Percentiles rank a stretch among this genome's conserved stretches.
Evolutionary conservation across 179 eudicot genomes (phyloP).

Genomic region (Vitellaria paradoxa): DNA sequence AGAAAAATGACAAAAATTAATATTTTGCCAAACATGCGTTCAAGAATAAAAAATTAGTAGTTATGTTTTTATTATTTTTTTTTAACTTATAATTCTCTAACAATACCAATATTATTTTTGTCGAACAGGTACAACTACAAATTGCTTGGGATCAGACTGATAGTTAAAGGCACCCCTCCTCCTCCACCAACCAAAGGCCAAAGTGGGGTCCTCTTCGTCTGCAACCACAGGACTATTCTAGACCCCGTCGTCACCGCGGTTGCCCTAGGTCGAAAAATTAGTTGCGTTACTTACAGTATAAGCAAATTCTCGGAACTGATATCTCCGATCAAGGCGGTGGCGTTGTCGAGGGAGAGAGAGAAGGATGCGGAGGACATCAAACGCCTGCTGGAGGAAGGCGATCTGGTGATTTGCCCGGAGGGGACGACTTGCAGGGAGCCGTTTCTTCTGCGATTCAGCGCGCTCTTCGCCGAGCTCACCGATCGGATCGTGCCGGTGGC

Average conservation of each 20-base stretch:
- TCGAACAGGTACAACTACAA: constrained; percentile 36
- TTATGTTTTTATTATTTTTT: too few species aligned
- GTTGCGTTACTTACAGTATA: constrained; percentile 36
- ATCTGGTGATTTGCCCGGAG: constrained; percentile 77
- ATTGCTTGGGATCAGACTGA: constrained; percentile 58
- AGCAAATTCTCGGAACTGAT: constrained; percentile 75
- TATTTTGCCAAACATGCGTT: too few species aligned
- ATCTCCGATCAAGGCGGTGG: constrained; percentile 77
- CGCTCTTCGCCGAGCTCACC: constrained; percentile 73
- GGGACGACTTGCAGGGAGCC: constrained; percentile 88
- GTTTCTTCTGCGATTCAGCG: constrained; percentile 70
- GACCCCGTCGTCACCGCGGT: constrained; percentile 70
- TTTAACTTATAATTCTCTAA: too few species aligned
- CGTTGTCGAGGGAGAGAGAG: constrained; percentile 62
- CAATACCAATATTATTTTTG: too few species aligned
- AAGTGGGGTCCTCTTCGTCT: constrained; percentile 59
- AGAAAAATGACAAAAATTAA: too few species aligned
- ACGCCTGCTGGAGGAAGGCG: constrained; percentile 64
- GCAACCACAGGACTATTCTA: constrained; percentile 71
- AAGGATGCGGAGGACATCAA: constrained; percentile 66
- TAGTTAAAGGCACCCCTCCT: constrained; percentile 77
- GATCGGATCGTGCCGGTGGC: constrained; percentile 87
- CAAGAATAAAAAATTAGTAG: too few species aligned
- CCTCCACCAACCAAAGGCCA: constrained; percentile 49
- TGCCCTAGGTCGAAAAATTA: constrained; percentile 65